Percentiles rank a stretch among this genome's conserved stretches.
phyloP scores from a whole-genome alignment of 148 eudicot genomes.

The Spergularia bocconei region DNA sequence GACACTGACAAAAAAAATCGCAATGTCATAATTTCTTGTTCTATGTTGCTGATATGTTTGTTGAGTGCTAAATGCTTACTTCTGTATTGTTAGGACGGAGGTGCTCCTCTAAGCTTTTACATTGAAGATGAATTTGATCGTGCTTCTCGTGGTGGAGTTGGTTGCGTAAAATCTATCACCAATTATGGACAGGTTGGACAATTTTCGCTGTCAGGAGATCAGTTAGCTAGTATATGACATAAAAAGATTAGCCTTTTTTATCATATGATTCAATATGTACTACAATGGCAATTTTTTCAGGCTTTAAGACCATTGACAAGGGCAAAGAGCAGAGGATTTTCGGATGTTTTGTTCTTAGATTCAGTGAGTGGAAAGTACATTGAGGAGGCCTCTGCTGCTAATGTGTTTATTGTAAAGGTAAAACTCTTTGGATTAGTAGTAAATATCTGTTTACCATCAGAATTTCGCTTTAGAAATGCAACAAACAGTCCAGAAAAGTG shows the following conservation, averaged over 20 bases:
- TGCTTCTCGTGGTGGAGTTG: slow-evolving; percentile 77
- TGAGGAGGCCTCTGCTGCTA: slow-evolving; percentile 80
- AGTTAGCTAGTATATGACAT: not conserved
- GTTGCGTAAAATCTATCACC: slow-evolving; percentile 74
- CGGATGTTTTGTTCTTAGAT: slow-evolving; percentile 87
- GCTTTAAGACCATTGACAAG: slow-evolving; percentile 50
- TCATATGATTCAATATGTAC: too few relatives aligned
- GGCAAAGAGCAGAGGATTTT: slow-evolving; percentile 71
- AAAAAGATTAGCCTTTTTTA: not conserved
- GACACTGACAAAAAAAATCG: too few relatives aligned
- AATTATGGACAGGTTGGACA: slow-evolving; percentile 72
- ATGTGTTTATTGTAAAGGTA: slow-evolving; percentile 82
- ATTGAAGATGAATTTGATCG: slow-evolving; percentile 72
- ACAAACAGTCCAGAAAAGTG: not conserved
- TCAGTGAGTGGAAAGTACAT: slow-evolving; percentile 53
- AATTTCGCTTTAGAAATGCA: too few relatives aligned
- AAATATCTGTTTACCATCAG: too few relatives aligned
- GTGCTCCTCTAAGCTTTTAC: slow-evolving; percentile 57
- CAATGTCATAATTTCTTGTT: not conserved
- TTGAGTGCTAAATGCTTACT: not conserved
- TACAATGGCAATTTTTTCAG: slow-evolving; percentile 17
- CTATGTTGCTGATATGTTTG: not conserved
- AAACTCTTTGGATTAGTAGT: not conserved
- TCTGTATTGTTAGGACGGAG: slow-evolving; percentile 52
- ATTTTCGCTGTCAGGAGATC: not conserved